Conservation (phyloP, 495 filamentous ascomycete species). For the Hypoxylon trugodes region DNA sequence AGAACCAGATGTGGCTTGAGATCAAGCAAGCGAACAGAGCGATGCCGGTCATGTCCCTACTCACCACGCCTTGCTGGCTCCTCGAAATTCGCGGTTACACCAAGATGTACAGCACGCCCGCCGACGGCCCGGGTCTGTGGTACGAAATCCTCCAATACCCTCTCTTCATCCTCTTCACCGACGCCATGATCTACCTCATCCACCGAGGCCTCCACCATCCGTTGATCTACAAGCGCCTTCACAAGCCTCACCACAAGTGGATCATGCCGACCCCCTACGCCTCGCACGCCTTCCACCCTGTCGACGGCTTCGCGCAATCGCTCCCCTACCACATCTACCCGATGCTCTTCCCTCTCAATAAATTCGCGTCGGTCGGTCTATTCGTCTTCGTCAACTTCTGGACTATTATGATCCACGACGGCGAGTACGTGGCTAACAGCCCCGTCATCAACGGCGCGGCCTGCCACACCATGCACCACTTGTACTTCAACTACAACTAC, state of each 20-base stretch:
- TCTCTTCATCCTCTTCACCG: slow-evolving; percentile 90
- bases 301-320: slow-evolving; percentile 93
- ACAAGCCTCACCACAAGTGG: slow-evolving; percentile 99
- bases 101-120: slow-evolving; percentile 81
- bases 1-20: slow-evolving; percentile 89
- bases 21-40: slow-evolving; percentile 78
- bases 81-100: slow-evolving; percentile 85
- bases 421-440: slow-evolving; percentile 91
- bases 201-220: slow-evolving; percentile 91
- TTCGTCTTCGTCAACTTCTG: slow-evolving; percentile 96
- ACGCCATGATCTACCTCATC: slow-evolving; percentile 94
- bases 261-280: slow-evolving; percentile 98
- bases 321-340: slow-evolving; percentile 94
- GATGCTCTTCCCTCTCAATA: slow-evolving; percentile 92
- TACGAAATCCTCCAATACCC: slow-evolving; percentile 92
- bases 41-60: slow-evolving; percentile 83
- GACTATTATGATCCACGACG: slow-evolving; percentile 98
- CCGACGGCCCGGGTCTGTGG: slow-evolving; percentile 74
- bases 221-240: slow-evolving; percentile 81
- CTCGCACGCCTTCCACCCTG: slow-evolving; percentile 91
- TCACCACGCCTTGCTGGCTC: slow-evolving; percentile 86
- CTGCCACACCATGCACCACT: slow-evolving; percentile 95
- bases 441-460: slow-evolving; percentile 93
- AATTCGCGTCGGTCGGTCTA: slow-evolving; percentile 83
- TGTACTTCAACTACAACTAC: slow-evolving; percentile 99